Base-by-base conservation (phyloP, 176 grass and related monocot genomes). In the Guadua angustifolia region DNA sequence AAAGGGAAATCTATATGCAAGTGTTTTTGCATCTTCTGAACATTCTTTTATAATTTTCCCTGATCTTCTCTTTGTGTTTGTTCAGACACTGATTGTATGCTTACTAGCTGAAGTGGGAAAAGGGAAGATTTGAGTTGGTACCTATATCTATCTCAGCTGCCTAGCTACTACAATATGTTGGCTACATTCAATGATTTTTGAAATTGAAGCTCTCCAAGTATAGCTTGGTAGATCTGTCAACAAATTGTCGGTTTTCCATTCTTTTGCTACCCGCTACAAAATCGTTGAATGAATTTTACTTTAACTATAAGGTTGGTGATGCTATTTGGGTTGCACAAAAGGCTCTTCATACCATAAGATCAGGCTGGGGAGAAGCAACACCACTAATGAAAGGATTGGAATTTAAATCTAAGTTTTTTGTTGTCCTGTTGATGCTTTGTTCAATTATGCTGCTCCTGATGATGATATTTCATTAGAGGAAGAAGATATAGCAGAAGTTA, bases 201-300 rank as follows among this genome's bases (percentile, higher is more conserved):
- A 98, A 90, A 82, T 89, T 40, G 83, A 98, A 92, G 81, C 93
- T 74, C 85, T 98, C 38, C 93, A 95, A 88, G 96, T 98, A 95
- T 84, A 85, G 58, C 45, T 86, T 26, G 12, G 33, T 78, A 75
- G 22, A 83, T 78, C 50, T 79, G 40, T 88, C 72, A 77, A 58
- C 17, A 81, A 8, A 19, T 82, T 82, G 16, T 53, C 33, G 1
- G 6, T 80, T 52, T 3, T 63, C 56, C 40, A 44, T 75, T n/a
- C n/a, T n/a, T n/a, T n/a, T n/a, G n/a, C 22, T 65, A 36, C n/a
- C 24, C 78, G 40, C 64, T 51, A 73, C 21, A 85, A 45, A 50
- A 60, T 26, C 53, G 71, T 75, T 84, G 17, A 63, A 24, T 77
- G 25, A 43, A 33, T 68, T 77, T 88, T 47, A 6, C 35, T 83